Conservation (phyloP, 306 rosid genomes). For the Sphenostylis stenocarpa region DNA sequence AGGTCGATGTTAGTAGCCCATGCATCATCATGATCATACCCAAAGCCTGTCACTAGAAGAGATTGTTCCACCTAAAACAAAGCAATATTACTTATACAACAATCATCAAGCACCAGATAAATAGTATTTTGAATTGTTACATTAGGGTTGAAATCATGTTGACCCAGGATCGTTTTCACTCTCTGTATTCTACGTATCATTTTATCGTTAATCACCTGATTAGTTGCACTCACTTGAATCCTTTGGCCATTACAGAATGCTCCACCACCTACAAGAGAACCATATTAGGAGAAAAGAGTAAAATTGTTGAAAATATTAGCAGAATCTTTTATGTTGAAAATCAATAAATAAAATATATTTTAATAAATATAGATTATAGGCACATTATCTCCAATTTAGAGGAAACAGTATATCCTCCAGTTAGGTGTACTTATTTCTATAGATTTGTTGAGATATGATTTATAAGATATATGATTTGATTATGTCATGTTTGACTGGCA, state of each 20-base stretch:
- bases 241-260: slow-evolving; percentile 89
- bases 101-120: slow-evolving; percentile 15
- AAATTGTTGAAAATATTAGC: slow-evolving; percentile 15
- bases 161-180: background rate
- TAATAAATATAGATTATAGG: background rate
- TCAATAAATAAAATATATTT: too few relatives aligned
- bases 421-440: background rate
- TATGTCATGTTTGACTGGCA: too few relatives aligned
- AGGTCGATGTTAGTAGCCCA: slow-evolving; percentile 89
- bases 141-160: background rate
- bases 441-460: too few relatives aligned
- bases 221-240: slow-evolving; percentile 72
- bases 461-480: too few relatives aligned
- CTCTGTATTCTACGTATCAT: background rate
- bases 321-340: background rate
- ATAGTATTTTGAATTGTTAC: background rate
- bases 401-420: background rate
- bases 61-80: slow-evolving; percentile 75
- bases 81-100: slow-evolving; percentile 4
- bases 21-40: slow-evolving; percentile 92
- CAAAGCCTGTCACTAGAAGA: slow-evolving; percentile 96
- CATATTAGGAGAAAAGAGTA: slow-evolving; percentile 16
- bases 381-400: background rate
- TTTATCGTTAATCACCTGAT: slow-evolving; percentile 49
- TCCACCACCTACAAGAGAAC: slow-evolving; percentile 69